Evolutionary conservation across 257 asterid species (phyloP).

Genomic region (Petrea volubilis): DNA sequence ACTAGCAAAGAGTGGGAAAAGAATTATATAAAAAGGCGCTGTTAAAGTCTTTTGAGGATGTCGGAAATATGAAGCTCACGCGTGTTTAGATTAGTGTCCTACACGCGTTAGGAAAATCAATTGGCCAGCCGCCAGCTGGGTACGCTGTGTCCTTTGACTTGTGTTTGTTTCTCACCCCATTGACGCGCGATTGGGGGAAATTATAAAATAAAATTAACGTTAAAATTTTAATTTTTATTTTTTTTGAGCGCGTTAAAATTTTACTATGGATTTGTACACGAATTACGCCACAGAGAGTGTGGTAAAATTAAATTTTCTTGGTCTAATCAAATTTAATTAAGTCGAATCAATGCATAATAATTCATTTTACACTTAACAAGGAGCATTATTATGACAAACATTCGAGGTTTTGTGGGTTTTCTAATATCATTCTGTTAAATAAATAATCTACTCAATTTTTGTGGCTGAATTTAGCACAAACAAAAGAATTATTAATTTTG

Average conservation of each 20-base stretch:
- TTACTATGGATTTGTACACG: background rate
- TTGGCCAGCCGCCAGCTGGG: background rate
- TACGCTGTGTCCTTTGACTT: background rate
- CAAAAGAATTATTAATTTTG: too few species aligned
- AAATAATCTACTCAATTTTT: background rate
- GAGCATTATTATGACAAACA: background rate
- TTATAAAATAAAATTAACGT: background rate
- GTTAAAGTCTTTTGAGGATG: slow-evolving; percentile 13
- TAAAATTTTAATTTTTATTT: background rate
- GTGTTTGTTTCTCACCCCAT: background rate
- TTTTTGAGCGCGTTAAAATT: too few species aligned
- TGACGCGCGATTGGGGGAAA: background rate
- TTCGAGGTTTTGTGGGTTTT: background rate
- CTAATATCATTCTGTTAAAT: background rate
- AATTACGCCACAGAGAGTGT: background rate
- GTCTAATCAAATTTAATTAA: background rate
- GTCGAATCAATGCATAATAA: background rate
- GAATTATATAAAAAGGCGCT: background rate
- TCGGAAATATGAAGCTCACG: background rate
- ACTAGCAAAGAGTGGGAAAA: background rate
- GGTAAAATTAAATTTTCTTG: background rate
- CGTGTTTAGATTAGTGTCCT: background rate
- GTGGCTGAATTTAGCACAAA: background rate
- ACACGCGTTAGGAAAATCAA: slow-evolving; percentile 5
- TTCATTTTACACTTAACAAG: background rate